Base-by-base conservation (phyloP, 1,139 yeast species). In the Suhomyces ambrosiae region DNA sequence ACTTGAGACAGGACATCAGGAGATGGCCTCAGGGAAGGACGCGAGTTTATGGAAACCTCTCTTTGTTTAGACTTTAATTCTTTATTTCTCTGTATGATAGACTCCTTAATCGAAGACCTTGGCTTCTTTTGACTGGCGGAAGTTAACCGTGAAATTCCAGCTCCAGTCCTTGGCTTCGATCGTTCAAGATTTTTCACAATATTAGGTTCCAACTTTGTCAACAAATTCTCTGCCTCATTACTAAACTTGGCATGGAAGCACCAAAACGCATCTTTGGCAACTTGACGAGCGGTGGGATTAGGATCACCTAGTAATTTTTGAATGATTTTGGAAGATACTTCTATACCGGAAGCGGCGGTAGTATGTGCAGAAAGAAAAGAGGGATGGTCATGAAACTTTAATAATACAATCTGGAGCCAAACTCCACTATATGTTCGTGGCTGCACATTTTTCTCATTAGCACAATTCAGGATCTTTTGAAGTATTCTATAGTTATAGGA, bases 221-320 rank as follows among this genome's bases (percentile, higher is more conserved):
- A 59, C 1, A 88, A 74, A 39, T 68, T 71, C 35, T 72, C 76
- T 0, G 80, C 74, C 25, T 75, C 76, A 1, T 65, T 44, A 62
- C 86, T 57, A 70, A 62, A 64, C 25, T 60, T 51, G 6, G 69
- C 68, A 48, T 74, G 71, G 44, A 79, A 76, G 14, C 77, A 68
- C 96, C 96, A 89, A 53, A 76, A 90, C 0, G 89, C 73, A 7
- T 69, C 68, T 53, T 96, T 76, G 63, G 86, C 86, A 0, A 79
- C 69, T 50, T 81, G 95, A 44, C 97, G 73, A 0, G 87, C 97
- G 0, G 74, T 68, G 0, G 94, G 89, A 42, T 86, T 85, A 0
- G 96, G 87, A 60, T 92, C 97, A 1, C 78, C 61, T 2, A 92
- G 65, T 23, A 94, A 81, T 50, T 77, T 82, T 4, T 63, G 48